These are phyloP conservation scores for Oidiodendron maius DNA, from an alignment of 495 filamentous ascomycete genomes.

Conservation along the genomic window DNA sequence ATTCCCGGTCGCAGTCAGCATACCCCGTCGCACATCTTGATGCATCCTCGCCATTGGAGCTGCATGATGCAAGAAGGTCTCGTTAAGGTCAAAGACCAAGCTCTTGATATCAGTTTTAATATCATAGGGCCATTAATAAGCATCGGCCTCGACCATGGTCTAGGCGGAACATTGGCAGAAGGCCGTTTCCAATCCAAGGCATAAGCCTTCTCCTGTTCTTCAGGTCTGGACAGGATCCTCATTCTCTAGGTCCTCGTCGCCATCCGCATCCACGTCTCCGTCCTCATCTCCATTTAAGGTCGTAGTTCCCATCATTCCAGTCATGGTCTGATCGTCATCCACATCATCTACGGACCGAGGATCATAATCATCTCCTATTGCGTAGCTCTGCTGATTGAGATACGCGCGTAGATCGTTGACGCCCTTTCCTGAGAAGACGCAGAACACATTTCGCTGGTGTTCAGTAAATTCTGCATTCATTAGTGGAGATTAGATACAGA, in stretches of 20 bases:
- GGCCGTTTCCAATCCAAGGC: too few relatives aligned
- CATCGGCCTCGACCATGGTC: neutral
- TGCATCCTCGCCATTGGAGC: neutral
- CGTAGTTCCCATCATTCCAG: constrained; percentile 49
- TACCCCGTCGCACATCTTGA: neutral
- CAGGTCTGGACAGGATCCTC: neutral
- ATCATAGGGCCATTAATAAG: neutral
- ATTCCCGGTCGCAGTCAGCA: neutral
- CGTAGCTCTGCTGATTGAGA: constrained; percentile 50
- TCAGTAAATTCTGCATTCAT: constrained; percentile 75
- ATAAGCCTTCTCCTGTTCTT: neutral
- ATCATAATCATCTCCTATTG: constrained; percentile 1
- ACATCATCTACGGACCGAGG: constrained; percentile 48
- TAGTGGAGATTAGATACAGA: constrained; percentile 18
- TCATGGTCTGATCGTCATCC: constrained; percentile 50
- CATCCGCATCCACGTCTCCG: constrained; percentile 16
- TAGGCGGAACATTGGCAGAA: too few relatives aligned
- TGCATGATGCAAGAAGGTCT: neutral
- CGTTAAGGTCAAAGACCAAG: neutral
- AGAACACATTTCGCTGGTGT: constrained; percentile 91
- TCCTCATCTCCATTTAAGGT: constrained; percentile 41
- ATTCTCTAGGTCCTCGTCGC: neutral
- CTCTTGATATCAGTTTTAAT: neutral
- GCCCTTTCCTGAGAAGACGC: constrained; percentile 89
- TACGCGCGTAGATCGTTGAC: constrained; percentile 71